Evolutionary conservation across 2,329 filamentous ascomycete species (phyloP), one percentile per base, ranked within the genome.

Genomic region (Phaeosphaeriaceae sp.): DNA sequence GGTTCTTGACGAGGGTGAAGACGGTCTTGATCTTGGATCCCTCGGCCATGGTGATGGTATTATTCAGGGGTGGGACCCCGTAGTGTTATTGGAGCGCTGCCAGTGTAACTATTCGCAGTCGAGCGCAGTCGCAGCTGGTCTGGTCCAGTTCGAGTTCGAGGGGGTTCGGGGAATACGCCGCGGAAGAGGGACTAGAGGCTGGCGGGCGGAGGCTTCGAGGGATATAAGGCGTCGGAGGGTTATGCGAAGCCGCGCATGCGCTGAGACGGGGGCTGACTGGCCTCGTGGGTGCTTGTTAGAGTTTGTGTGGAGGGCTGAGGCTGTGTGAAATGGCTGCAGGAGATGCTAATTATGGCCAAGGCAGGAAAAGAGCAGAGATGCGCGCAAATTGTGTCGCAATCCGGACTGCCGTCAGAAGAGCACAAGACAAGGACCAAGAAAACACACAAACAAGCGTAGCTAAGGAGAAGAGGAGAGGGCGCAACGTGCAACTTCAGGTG

Each of bases 1-100:
- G 64, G 63, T 83, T 83, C 61, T 79, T 77, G 47, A 81, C 45
- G 54, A 82, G 76, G 19, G 72, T 70, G 57, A 70, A 71, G 56
- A 77, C 71, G 46, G 73, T 69, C 42, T 70, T 66, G 33, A 69
- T 52, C 58, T 70, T 72, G 25, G 71, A 71, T 41, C 60, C 56
- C 50, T 79, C 76, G 22, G 73, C 73, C 77, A 79, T 79, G 63
- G 50, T 56, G 63, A 54, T 31, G 40, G 31, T 36, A 15, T 36
- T 36, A 57, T 55, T 25, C 42, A 63, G 62, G 66, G 61, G 48
- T 49, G 36, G 51, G 61, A 20, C 52, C 63, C 63, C 61, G 66
- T 63, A 52, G 17, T 48, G 42, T 51, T 62, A 61, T 42, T 57
- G 57, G 31, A 40, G n/a, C 41, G 46, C 7, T 40, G 57, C 61